Base-by-base conservation (phyloP, 352 stramenopile species). In the Globisporangium uncinulatum region DNA sequence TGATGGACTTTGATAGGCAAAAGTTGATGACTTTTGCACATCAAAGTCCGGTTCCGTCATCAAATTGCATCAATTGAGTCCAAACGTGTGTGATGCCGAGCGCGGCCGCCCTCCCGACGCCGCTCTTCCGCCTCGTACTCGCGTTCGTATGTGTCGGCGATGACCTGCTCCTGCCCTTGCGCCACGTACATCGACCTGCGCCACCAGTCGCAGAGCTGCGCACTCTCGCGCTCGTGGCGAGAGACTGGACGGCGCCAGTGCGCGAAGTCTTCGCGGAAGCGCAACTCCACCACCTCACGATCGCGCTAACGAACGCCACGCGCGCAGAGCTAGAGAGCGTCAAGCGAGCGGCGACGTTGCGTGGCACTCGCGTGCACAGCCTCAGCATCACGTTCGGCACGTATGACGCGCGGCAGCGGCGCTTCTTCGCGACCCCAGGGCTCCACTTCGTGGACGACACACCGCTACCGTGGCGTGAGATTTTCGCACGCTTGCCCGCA, bases 401-500 rank as follows among this genome's bases (percentile, higher is more conserved):
- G 6, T 57, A 63, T 8, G 44, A 24, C 17, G 60, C 53, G 8
- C 52, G 73, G 43, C 65, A 70, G 37, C 52, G 56, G 32, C 61
- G 60, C 29, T 76, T 83, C 41, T 54, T 63, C 20, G 53, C 57
- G 17, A 14, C 58, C 32, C 39, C 46, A 11, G 56, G 52, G 0
- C 64, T 75, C 7, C 61, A 37, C 48, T 19, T 73, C 3, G 63
- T 75, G 8, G 62, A 58, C 45, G 70, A 71, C 19, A 56, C 36
- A 5, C 42, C 48, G 17, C 57, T 76, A 39, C 64, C 81, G 21
- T 86, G 75, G 75, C 52, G 62, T 14, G 48, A 59, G 15, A 15
- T 86, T 43, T 59, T 86, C 3, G 42, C 48, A 51, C 21, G 48
- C 52, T 2, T 79, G 72, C 19, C 62, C 69, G 13, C 81, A 82